These are phyloP conservation scores for Phytophthora capsici DNA, from an alignment of 352 stramenopile species.

Conservation along the genomic window DNA sequence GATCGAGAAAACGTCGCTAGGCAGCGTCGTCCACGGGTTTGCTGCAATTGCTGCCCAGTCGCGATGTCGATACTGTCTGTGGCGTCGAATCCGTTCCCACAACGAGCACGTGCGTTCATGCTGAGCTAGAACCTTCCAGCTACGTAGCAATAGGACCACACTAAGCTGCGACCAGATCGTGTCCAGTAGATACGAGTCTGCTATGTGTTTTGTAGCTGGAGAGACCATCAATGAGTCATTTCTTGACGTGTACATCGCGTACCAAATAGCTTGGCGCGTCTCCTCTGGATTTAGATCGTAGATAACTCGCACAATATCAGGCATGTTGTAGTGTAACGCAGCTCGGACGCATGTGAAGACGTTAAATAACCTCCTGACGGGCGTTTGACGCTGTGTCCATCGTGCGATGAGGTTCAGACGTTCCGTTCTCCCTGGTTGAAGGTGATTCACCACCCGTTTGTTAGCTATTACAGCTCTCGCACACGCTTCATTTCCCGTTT, in stretches of 20 bases:
- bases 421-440: slow-evolving; percentile 10
- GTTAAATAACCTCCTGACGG: slow-evolving; percentile 16
- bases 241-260: slow-evolving; percentile 10
- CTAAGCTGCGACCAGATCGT: slow-evolving; percentile 6
- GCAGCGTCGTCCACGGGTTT: slow-evolving; percentile 11
- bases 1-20: background rate
- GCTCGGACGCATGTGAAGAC: slow-evolving; percentile 20
- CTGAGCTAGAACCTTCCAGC: slow-evolving; percentile 7
- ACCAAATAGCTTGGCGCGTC: slow-evolving; percentile 15
- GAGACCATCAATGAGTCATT: background rate
- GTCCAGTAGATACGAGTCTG: background rate
- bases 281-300: slow-evolving; percentile 22
- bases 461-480: slow-evolving; percentile 4
- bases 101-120: background rate
- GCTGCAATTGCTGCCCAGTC: background rate
- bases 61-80: background rate
- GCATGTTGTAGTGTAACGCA: slow-evolving; percentile 13
- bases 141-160: slow-evolving; percentile 1
- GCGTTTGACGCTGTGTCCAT: slow-evolving; percentile 13
- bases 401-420: slow-evolving; percentile 12
- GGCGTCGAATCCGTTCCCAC: background rate
- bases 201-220: background rate
- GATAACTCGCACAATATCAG: slow-evolving; percentile 5
- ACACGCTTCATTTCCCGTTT: slow-evolving; percentile 10
- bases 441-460: slow-evolving; percentile 12